These are phyloP conservation scores for Parasitella parasitica DNA, from an alignment of 371 early-diverging fungal species.

Conservation along the genomic window DNA sequence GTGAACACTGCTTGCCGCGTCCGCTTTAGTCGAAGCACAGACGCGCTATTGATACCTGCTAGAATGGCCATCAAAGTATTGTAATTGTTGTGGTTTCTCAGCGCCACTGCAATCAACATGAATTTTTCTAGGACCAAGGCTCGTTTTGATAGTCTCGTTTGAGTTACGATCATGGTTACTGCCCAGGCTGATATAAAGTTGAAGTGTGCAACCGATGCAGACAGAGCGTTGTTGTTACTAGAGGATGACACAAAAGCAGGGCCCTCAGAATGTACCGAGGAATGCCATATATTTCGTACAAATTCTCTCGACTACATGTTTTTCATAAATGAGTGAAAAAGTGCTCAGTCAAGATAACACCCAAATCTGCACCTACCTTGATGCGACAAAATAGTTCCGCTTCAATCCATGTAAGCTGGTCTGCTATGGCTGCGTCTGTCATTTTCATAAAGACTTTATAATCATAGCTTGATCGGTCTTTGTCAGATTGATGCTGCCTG, in stretches of 20 bases:
- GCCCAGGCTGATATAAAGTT: slow-evolving; percentile 70
- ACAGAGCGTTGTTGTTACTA: slow-evolving; percentile 34
- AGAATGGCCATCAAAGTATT: slow-evolving; percentile 73
- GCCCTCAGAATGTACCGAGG: neutral
- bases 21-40: slow-evolving; percentile 61
- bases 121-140: slow-evolving; percentile 65
- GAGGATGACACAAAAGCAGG: neutral
- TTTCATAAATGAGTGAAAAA: neutral
- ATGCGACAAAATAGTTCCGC: slow-evolving; percentile 34
- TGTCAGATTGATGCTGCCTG: slow-evolving; percentile 22
- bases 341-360: too few relatives aligned
- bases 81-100: slow-evolving; percentile 65
- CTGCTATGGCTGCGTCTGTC: slow-evolving; percentile 51
- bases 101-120: slow-evolving; percentile 63
- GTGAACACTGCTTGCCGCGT: slow-evolving; percentile 54
- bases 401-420: slow-evolving; percentile 69
- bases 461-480: slow-evolving; percentile 25
- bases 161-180: slow-evolving; percentile 62
- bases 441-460: slow-evolving; percentile 41
- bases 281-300: slow-evolving; percentile 53
- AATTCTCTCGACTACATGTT: slow-evolving; percentile 57
- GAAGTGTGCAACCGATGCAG: slow-evolving; percentile 59
- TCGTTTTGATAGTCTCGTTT: slow-evolving; percentile 55
- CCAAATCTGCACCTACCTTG: slow-evolving; percentile 4
- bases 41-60: slow-evolving; percentile 70